Evolutionary conservation across 2,329 filamentous ascomycete genomes (phyloP), one percentile per base, ranked within the genome.

Genomic region (Ophiosphaerella korrae): DNA sequence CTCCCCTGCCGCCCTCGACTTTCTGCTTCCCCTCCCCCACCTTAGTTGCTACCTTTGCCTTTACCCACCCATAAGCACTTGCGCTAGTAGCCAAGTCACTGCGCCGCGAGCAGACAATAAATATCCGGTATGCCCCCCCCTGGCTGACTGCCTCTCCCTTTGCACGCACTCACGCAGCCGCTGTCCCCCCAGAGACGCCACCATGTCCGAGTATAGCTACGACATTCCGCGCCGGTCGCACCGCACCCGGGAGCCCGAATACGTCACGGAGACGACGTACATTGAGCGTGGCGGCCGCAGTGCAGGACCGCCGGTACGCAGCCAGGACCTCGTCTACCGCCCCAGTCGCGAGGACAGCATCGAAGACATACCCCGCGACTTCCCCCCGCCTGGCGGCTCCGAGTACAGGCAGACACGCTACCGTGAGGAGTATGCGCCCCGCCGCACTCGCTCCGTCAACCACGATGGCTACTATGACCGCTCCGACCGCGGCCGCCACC

Each of bases 281-380:
- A 77, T 80, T 57, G 77, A 74, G 74, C 64, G 79, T 77, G 69
- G 77, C 73, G 60, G 77, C 70, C 67, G 63, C 7, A 29, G 26
- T 29, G 76, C 74, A 46, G 72, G 69, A 54, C 68, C 73, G 11
- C 69, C 70, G 55, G 68, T 72, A 12, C 70, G 73, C 34, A 74
- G 75, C 31, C 74, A 76, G 46, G 79, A 80, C 56, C 74, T 81
- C 45, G 78, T 79, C 66, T 80, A 77, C 67, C 78, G 79, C 50
- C 74, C 78, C 42, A 58, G 57, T n/a, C 86, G 88, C 58, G 87
- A 92, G 70, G 88, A 91, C 66, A 92, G 88, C 72, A 86, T 95
- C 68, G 92, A 96, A 75, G 90, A 95, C 75, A 85, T 95, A 53
- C 85, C 85, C 58, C 86, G 91, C 60, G 89, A 95, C 62, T 96